phyloP scores from a whole-genome alignment of 169 alveolate species.

The Plasmodium gonderi region DNA sequence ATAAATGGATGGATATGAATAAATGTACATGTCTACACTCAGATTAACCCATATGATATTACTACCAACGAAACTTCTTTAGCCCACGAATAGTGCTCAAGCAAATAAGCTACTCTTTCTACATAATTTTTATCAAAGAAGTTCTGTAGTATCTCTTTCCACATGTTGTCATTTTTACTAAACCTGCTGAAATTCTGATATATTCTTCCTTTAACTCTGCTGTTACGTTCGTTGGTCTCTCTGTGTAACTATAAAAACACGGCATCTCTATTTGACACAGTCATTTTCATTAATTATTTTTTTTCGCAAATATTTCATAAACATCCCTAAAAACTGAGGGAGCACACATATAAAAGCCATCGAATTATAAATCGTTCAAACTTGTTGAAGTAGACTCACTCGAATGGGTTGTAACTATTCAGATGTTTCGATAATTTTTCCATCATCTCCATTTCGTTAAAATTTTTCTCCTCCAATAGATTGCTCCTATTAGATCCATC shows the following conservation, averaged over 20 bases:
- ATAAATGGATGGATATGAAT: too few species aligned
- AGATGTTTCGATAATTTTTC: conserved; percentile 53
- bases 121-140: background rate
- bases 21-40: background rate
- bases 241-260: too few species aligned
- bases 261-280: too few species aligned
- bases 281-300: too few species aligned
- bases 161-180: background rate
- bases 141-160: too few species aligned
- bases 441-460: conserved; percentile 51
- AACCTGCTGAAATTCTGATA: background rate
- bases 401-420: conserved; percentile 62
- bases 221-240: background rate
- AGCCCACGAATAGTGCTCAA: background rate
- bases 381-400: too few species aligned
- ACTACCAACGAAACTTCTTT: background rate
- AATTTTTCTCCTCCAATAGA: background rate
- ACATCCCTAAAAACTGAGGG: too few species aligned
- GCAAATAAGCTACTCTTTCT: background rate
- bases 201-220: background rate
- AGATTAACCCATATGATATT: background rate
- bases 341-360: too few species aligned
- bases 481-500: background rate
- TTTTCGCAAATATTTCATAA: too few species aligned
- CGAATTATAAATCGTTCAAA: too few species aligned